Conservation (phyloP, 371 early-diverging fungal species). For the Thermomucor indicae-seudaticae region DNA sequence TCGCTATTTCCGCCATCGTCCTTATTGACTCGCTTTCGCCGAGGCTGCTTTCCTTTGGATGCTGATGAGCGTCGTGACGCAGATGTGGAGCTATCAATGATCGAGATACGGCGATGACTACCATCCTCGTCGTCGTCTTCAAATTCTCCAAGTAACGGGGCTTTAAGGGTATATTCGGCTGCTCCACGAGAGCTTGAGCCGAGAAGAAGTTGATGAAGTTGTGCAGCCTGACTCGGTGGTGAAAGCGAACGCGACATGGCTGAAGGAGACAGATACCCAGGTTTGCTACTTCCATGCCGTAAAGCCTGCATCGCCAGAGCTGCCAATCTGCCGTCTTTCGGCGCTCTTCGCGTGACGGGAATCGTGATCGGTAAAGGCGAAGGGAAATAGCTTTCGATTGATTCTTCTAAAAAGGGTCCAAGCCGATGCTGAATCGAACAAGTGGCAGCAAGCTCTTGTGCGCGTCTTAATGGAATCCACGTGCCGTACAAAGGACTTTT, state of each 20-base stretch:
- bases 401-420: slow-evolving; percentile 74
- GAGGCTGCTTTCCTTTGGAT: background rate
- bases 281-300: slow-evolving; percentile 17
- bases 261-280: slow-evolving; percentile 6
- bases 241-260: slow-evolving; percentile 9
- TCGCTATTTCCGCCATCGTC: slow-evolving; percentile 21
- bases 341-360: slow-evolving; percentile 20
- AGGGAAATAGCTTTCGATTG: slow-evolving; percentile 68
- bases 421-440: slow-evolving; percentile 77
- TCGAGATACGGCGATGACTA: slow-evolving; percentile 3
- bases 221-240: slow-evolving; percentile 12
- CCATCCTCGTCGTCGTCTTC: slow-evolving; percentile 12
- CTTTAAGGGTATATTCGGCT: slow-evolving; percentile 21
- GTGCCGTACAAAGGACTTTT: slow-evolving; percentile 77
- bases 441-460: slow-evolving; percentile 79
- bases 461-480: slow-evolving; percentile 88
- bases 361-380: slow-evolving; percentile 62
- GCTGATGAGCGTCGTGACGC: background rate
- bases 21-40: background rate
- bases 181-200: slow-evolving; percentile 30
- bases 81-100: slow-evolving; percentile 10
- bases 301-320: slow-evolving; percentile 32
- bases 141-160: slow-evolving; percentile 27
- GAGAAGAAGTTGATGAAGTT: slow-evolving; percentile 17
- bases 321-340: slow-evolving; percentile 19